Conservation (phyloP, 2,329 filamentous ascomycete species). For the Fusarium avenaceum region DNA sequence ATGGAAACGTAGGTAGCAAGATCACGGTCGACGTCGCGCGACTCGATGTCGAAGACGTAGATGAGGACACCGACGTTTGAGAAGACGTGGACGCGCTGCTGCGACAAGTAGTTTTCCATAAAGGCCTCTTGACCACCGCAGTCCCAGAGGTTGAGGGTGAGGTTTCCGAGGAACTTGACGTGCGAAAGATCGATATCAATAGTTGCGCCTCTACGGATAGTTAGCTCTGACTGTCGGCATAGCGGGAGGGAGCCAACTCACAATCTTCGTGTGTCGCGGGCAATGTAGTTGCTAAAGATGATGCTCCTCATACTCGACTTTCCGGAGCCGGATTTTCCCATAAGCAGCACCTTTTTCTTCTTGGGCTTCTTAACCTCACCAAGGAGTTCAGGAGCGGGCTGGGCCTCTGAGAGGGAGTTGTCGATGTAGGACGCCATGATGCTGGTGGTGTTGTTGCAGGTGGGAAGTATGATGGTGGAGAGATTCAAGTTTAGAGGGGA, state of each 20-base stretch:
- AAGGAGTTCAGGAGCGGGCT: constrained; percentile 55
- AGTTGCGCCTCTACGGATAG: constrained; percentile 77
- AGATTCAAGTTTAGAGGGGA: constrained; percentile 26
- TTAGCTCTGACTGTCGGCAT: not conserved
- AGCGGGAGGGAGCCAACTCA: constrained; percentile 50
- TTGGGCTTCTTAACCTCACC: constrained; percentile 75
- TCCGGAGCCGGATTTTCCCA: constrained; percentile 97
- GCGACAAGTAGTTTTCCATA: constrained; percentile 97
- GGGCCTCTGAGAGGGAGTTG: constrained; percentile 49
- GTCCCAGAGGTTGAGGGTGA: constrained; percentile 98
- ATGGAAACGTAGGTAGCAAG: constrained; percentile 93
- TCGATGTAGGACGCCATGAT: constrained; percentile 54
- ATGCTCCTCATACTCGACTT: constrained; percentile 99
- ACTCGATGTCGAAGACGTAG: constrained; percentile 99
- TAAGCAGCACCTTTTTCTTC: constrained; percentile 88
- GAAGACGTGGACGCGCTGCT: constrained; percentile 96
- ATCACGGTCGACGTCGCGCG: constrained; percentile 92
- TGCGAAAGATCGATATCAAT: constrained; percentile 99
- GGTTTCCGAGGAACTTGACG: constrained; percentile 97
- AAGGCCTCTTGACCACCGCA: constrained; percentile 99
- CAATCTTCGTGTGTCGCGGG: constrained; percentile 91
- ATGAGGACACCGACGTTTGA: constrained; percentile 96
- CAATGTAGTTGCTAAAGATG: constrained; percentile 99
- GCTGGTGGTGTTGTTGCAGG: not conserved
- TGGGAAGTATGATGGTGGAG: constrained; percentile 9